phyloP scores from a whole-genome alignment of 768 basidiomycete species.

The Hygrocybe punicea region DNA sequence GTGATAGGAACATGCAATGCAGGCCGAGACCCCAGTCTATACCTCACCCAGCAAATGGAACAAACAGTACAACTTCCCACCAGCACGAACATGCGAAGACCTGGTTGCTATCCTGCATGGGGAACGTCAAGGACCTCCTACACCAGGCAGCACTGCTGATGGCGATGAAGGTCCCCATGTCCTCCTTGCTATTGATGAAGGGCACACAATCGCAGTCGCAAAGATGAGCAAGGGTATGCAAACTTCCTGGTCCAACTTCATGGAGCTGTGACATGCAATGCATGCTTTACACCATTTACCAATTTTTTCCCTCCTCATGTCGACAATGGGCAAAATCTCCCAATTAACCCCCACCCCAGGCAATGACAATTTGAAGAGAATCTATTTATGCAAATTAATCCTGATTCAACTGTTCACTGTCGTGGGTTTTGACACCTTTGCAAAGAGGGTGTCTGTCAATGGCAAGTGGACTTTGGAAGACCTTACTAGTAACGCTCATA shows the following conservation, averaged over 20 bases:
- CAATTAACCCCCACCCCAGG: not conserved
- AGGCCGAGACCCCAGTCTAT: not conserved
- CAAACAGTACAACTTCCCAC: not conserved
- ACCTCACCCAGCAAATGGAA: not conserved
- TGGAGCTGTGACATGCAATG: constrained; percentile 4
- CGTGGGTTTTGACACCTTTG: constrained; percentile 4
- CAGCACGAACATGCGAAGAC: not conserved
- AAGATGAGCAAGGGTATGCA: not conserved
- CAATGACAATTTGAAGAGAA: not conserved
- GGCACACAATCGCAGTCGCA: not conserved
- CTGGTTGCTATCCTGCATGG: not conserved
- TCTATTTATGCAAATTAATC: not conserved
- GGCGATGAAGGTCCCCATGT: not conserved
- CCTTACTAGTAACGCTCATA: not conserved
- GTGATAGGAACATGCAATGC: not conserved
- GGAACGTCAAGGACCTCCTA: not conserved
- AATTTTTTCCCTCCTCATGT: constrained; percentile 10
- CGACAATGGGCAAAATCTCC: constrained; percentile 6
- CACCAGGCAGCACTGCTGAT: not conserved
- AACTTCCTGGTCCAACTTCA: not conserved
- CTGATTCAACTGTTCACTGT: constrained; percentile 2
- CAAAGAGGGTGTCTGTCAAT: not conserved
- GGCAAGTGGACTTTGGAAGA: not conserved
- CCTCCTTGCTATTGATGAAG: constrained; percentile 3
- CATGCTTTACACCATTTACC: not conserved